These are phyloP conservation scores for Haplosporangium sp. DNA, from an alignment of 371 early-diverging fungal species.

Conservation along the genomic window DNA sequence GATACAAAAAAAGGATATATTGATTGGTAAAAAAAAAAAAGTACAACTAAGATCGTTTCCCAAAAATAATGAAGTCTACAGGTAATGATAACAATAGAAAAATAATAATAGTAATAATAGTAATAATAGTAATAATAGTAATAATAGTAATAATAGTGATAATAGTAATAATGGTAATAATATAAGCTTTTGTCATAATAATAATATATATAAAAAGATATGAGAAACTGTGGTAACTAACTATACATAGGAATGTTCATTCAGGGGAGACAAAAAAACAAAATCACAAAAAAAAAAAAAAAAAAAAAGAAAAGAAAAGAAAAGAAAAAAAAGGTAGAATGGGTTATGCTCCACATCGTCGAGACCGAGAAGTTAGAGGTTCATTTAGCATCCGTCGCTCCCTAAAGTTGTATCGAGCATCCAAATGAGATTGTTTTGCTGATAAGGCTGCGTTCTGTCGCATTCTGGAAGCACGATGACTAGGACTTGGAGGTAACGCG, in stretches of 20 bases:
- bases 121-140: too few relatives aligned
- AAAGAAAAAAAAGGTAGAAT: neutral
- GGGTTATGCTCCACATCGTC: conserved; percentile 21
- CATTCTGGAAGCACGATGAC: conserved; percentile 10
- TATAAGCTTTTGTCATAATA: neutral
- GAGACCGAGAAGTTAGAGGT: conserved; percentile 26
- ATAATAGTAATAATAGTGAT: too few relatives aligned
- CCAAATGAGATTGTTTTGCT: conserved; percentile 13
- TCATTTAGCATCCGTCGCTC: conserved; percentile 44
- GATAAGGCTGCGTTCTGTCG: neutral
- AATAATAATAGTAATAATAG: too few relatives aligned
- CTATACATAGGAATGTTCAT: neutral
- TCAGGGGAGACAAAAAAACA: neutral
- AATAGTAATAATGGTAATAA: neutral
- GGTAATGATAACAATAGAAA: too few relatives aligned
- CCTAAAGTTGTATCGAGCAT: conserved; percentile 40
- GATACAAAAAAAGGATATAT: too few relatives aligned
- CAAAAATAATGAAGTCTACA: too few relatives aligned
- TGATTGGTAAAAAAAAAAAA: too few relatives aligned
- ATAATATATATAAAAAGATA: neutral
- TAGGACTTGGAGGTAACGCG: conserved; percentile 2
- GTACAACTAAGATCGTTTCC: too few relatives aligned
- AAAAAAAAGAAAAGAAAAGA: neutral
- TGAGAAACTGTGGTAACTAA: neutral
- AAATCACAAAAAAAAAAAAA: neutral